Conservation (phyloP, 345 rosid genomes). For the Euphorbia tirucalli region DNA sequence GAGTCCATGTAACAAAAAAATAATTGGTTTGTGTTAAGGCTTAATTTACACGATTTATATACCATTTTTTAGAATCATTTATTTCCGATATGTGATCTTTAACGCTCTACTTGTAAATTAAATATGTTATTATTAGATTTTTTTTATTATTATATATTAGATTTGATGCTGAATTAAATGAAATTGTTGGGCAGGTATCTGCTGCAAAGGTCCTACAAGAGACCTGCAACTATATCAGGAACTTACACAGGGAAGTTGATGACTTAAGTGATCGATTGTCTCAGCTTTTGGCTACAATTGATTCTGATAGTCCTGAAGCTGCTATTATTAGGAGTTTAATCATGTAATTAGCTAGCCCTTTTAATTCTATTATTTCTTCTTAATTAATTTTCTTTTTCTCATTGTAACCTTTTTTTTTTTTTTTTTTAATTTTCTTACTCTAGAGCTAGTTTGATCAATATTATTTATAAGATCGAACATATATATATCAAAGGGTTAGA, state of each 20-base stretch:
- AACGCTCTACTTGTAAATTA: too few species aligned
- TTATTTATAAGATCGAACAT: slow-evolving; percentile 31
- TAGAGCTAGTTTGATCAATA: slow-evolving; percentile 35
- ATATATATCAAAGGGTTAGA: not conserved
- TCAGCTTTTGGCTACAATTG: slow-evolving; percentile 77
- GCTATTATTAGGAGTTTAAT: slow-evolving; percentile 90
- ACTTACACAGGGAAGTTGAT: slow-evolving; percentile 82
- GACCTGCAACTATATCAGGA: slow-evolving; percentile 89
- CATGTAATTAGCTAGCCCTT: slow-evolving; percentile 31
- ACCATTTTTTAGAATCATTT: too few species aligned
- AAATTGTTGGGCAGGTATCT: slow-evolving; percentile 49
- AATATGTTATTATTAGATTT: too few species aligned
- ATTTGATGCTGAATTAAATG: too few species aligned
- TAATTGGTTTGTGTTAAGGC: too few species aligned
- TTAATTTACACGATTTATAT: too few species aligned
- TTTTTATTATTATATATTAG: too few species aligned
- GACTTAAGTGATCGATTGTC: slow-evolving; percentile 87
- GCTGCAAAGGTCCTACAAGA: slow-evolving; percentile 91
- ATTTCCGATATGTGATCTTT: too few species aligned
- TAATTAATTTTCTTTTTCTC: not conserved
- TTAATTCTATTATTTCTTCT: not conserved
- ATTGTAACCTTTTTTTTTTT: slow-evolving; percentile 5
- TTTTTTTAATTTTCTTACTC: not conserved
- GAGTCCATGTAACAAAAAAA: too few species aligned
- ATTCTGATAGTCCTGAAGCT: slow-evolving; percentile 86